phyloP scores from a whole-genome alignment of 768 basidiomycete genomes.

The Tylopilus rubrobrunneus region DNA sequence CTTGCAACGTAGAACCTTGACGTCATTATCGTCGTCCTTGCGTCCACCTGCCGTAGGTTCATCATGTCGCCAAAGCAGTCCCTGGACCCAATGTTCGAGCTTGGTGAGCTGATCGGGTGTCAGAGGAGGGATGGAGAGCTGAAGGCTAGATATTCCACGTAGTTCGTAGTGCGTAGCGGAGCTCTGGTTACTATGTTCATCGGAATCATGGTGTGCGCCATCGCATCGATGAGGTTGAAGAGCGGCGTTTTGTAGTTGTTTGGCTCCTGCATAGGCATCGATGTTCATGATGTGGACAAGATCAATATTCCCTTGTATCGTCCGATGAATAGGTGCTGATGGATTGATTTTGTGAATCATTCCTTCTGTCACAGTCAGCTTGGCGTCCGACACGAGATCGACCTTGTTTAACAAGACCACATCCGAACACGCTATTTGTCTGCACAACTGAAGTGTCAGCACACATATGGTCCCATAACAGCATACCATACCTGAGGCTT shows the following conservation, averaged over 20 bases:
- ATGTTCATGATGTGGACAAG: slow-evolving; percentile 76
- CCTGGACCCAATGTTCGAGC: slow-evolving; percentile 79
- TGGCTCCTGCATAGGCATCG: slow-evolving; percentile 64
- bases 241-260: slow-evolving; percentile 21
- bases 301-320: slow-evolving; percentile 69
- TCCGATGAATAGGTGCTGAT: slow-evolving; percentile 67
- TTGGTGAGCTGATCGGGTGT: slow-evolving; percentile 40
- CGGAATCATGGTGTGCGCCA: slow-evolving; percentile 28
- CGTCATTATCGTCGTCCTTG: slow-evolving; percentile 8
- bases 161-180: slow-evolving; percentile 58
- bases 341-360: slow-evolving; percentile 78
- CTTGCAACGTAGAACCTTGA: slow-evolving; percentile 84
- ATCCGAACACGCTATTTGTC: slow-evolving; percentile 92
- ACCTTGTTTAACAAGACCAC: slow-evolving; percentile 90
- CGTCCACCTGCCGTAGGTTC: slow-evolving; percentile 34
- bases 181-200: slow-evolving; percentile 32
- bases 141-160: slow-evolving; percentile 80
- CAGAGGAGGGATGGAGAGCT: slow-evolving; percentile 64
- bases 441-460: slow-evolving; percentile 30
- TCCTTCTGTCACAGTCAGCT: slow-evolving; percentile 48
- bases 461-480: not conserved
- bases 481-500: slow-evolving; percentile 62
- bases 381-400: slow-evolving; percentile 58
- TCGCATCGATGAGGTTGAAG: slow-evolving; percentile 30
- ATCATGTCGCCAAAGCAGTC: slow-evolving; percentile 76